A percentile compares a stretch with the other conserved stretches of the same genome.
Conservation (phyloP, 306 rosid genomes). For the Vachellia collinsii region DNA sequence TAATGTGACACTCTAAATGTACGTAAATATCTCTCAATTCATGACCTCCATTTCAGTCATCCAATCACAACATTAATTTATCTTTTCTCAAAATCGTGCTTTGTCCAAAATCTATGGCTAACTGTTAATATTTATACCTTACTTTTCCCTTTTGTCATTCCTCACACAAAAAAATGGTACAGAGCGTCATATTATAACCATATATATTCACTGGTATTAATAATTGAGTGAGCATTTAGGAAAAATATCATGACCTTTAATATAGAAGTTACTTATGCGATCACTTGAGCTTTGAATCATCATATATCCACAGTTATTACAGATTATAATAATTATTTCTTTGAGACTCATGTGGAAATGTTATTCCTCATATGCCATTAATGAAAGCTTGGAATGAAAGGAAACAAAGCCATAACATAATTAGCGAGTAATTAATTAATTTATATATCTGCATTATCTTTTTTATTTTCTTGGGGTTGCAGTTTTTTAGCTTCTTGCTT, state of each 20-base stretch:
- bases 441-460: not conserved
- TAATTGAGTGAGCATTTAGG: not conserved
- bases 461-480: not conserved
- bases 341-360: not conserved
- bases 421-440: too few species aligned
- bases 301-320: not conserved
- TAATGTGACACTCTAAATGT: too few species aligned
- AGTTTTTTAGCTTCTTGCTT: not conserved
- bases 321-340: not conserved
- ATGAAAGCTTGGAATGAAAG: conserved; percentile 18
- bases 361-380: not conserved
- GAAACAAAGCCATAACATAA: conserved; percentile 5
- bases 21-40: not conserved
- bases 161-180: not conserved
- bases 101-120: conserved; percentile 10
- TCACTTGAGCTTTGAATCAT: not conserved
- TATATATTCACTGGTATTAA: too few species aligned
- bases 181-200: not conserved
- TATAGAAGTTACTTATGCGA: not conserved
- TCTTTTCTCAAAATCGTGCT: not conserved
- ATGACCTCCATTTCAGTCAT: not conserved
- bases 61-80: not conserved
- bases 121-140: not conserved
- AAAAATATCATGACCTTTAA: too few species aligned
- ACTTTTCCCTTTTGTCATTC: not conserved